phyloP scores from a whole-genome alignment of 2,329 filamentous ascomycete genomes.

The Fusarium drepaniforme region DNA sequence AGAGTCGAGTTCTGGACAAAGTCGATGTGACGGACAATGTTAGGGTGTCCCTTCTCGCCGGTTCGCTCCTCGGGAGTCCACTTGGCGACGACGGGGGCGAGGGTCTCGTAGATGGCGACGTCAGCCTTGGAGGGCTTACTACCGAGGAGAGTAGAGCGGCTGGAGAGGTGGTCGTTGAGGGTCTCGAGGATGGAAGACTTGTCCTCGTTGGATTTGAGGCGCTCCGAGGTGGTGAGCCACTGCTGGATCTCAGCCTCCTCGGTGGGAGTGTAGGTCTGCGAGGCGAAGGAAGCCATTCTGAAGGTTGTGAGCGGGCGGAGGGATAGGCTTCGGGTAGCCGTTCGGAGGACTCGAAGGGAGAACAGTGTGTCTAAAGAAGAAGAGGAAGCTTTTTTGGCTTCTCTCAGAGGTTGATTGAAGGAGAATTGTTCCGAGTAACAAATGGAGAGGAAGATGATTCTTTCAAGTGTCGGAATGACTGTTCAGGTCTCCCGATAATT shows the following conservation, averaged over 20 bases:
- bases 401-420: slow-evolving; percentile 23
- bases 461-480: slow-evolving; percentile 18
- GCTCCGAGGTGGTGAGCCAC: slow-evolving; percentile 84
- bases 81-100: slow-evolving; percentile 80
- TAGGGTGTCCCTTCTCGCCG: slow-evolving; percentile 87
- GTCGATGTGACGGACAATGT: slow-evolving; percentile 92
- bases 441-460: neutral
- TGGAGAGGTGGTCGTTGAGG: slow-evolving; percentile 88
- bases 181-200: slow-evolving; percentile 78
- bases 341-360: slow-evolving; percentile 54
- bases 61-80: slow-evolving; percentile 92
- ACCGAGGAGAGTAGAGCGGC: slow-evolving; percentile 89
- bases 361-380: slow-evolving; percentile 51
- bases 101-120: slow-evolving; percentile 82
- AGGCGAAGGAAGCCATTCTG: slow-evolving; percentile 75
- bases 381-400: slow-evolving; percentile 45
- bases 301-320: slow-evolving; percentile 42
- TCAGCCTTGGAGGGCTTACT: slow-evolving; percentile 91
- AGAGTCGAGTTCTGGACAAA: slow-evolving; percentile 93
- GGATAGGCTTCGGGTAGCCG: slow-evolving; percentile 52
- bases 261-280: slow-evolving; percentile 77
- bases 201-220: slow-evolving; percentile 69
- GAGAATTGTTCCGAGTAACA: slow-evolving; percentile 3
- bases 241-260: slow-evolving; percentile 91
- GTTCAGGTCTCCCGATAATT: slow-evolving; percentile 28